phyloP scores from a whole-genome alignment of 345 rosid species.

The Eucalyptus rudis region DNA sequence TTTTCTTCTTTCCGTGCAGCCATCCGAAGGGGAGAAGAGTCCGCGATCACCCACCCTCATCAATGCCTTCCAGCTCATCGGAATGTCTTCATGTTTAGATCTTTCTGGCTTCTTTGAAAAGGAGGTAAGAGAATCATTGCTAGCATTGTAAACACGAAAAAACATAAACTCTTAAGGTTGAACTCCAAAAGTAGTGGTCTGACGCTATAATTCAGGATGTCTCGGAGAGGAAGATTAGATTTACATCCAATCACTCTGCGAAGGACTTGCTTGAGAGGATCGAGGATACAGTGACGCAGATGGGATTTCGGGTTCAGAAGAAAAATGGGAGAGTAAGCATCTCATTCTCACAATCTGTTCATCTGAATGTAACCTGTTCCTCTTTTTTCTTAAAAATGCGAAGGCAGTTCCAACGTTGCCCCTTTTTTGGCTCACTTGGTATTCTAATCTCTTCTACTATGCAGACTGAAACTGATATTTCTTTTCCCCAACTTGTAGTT shows the following conservation, averaged over 20 bases:
- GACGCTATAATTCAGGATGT: conserved; percentile 28
- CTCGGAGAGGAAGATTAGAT: conserved; percentile 88
- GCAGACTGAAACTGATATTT: background rate
- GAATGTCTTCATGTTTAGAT: conserved; percentile 94
- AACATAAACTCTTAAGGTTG: background rate
- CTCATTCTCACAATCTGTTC: background rate
- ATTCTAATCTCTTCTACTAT: background rate
- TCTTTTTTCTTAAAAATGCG: conserved; percentile 15
- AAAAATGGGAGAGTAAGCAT: conserved; percentile 60
- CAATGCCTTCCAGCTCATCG: conserved; percentile 89
- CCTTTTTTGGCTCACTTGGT: background rate
- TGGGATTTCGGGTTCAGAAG: conserved; percentile 84
- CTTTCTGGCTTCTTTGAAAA: conserved; percentile 89
- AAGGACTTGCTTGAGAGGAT: conserved; percentile 74
- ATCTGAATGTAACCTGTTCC: too few species aligned
- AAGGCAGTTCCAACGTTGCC: conserved; percentile 16
- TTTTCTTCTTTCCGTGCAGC: conserved; percentile 12
- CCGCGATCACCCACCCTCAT: conserved; percentile 47
- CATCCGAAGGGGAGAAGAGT: conserved; percentile 31
- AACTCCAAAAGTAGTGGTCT: background rate
- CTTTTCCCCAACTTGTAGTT: conserved; percentile 14
- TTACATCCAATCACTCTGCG: conserved; percentile 64
- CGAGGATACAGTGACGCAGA: conserved; percentile 46
- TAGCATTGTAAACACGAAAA: background rate
- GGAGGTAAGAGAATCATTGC: conserved; percentile 34